Percentiles rank a stretch among this genome's conserved stretches.
Conservation (phyloP, 2,329 filamentous ascomycete genomes). For the Cercospora sp. region DNA sequence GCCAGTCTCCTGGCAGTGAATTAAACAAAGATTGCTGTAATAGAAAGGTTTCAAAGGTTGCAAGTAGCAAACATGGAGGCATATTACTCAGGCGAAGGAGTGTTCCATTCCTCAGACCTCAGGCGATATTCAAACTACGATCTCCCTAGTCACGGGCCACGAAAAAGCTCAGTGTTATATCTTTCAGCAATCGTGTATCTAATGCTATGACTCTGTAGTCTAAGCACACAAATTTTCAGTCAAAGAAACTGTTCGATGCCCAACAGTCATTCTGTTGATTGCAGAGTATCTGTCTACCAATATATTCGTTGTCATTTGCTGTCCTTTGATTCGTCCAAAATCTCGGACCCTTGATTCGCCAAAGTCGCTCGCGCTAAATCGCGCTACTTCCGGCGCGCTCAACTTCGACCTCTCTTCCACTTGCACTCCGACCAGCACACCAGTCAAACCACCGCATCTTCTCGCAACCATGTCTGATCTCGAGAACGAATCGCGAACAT, state of each 20-base stretch:
- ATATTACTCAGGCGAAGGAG: not conserved
- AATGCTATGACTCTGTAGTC: not conserved
- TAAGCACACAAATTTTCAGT: not conserved
- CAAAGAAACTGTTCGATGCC: not conserved
- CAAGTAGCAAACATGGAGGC: not conserved
- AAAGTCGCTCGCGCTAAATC: not conserved
- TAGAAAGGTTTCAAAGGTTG: not conserved
- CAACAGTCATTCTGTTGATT: not conserved
- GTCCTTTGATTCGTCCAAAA: not conserved
- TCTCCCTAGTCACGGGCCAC: not conserved
- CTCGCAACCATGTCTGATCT: slow-evolving; percentile 12
- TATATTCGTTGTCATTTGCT: not conserved
- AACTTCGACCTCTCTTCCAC: not conserved
- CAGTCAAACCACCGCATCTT: not conserved
- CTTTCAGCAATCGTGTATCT: not conserved
- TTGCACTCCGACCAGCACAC: not conserved
- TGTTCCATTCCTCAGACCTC: not conserved
- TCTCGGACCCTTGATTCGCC: not conserved
- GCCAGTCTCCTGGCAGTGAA: not conserved
- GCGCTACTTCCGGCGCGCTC: not conserved
- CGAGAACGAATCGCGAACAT: slow-evolving; percentile 15
- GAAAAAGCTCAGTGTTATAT: not conserved
- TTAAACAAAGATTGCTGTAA: not conserved
- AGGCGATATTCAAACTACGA: not conserved
- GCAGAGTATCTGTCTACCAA: not conserved